A percentile compares a stretch with the other conserved stretches of the same genome.
Conservation (phyloP, 495 filamentous ascomycete genomes). For the Penicillium subrubescens region DNA sequence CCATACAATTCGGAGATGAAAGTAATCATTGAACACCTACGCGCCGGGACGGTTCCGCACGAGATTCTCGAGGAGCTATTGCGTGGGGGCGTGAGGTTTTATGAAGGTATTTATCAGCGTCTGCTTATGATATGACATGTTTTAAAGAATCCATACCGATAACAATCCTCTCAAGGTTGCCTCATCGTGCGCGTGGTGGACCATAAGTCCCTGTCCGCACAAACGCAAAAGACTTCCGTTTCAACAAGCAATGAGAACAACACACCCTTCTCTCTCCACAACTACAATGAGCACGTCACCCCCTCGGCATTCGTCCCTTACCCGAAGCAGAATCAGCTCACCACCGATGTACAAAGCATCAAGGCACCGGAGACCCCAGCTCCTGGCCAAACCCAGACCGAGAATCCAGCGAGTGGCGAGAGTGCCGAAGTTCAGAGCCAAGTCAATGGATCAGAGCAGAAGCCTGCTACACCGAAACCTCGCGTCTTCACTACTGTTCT, state of each 20-base stretch:
- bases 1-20: slow-evolving; percentile 89
- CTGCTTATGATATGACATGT: background rate
- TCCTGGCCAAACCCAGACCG: slow-evolving; percentile 20
- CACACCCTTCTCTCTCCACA: slow-evolving; percentile 83
- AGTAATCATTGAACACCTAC: slow-evolving; percentile 77
- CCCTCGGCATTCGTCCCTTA: slow-evolving; percentile 85
- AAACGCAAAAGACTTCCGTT: slow-evolving; percentile 54
- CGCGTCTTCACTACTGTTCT: slow-evolving; percentile 78
- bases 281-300: slow-evolving; percentile 82
- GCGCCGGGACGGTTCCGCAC: slow-evolving; percentile 66
- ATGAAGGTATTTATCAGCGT: slow-evolving; percentile 64
- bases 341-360: slow-evolving; percentile 37
- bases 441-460: slow-evolving; percentile 52
- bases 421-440: slow-evolving; percentile 45
- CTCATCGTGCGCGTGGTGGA: slow-evolving; percentile 91
- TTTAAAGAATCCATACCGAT: background rate
- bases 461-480: slow-evolving; percentile 53
- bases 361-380: slow-evolving; percentile 28
- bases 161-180: slow-evolving; percentile 56
- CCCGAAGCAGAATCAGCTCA: slow-evolving; percentile 60
- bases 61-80: slow-evolving; percentile 73
- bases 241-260: slow-evolving; percentile 60
- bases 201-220: slow-evolving; percentile 67
- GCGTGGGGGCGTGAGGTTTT: slow-evolving; percentile 72
- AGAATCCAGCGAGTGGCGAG: slow-evolving; percentile 32